Conservation (phyloP, 805 yeast genomes). For the Dipodascopsis uninucleata region DNA sequence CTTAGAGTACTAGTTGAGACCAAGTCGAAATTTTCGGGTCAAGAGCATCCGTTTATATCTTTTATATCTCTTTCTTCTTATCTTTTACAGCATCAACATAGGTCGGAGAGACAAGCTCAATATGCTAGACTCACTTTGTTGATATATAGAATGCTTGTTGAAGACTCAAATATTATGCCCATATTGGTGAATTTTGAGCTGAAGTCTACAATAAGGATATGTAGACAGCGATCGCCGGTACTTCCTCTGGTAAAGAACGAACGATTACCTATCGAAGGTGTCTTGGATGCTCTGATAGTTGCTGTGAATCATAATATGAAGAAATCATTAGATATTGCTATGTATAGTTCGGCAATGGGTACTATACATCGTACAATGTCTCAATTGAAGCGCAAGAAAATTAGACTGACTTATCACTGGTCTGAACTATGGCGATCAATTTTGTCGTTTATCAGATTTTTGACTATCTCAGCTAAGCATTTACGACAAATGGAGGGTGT, state of each 20-base stretch:
- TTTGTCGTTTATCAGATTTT: slow-evolving; percentile 32
- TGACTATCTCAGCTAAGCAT: slow-evolving; percentile 14
- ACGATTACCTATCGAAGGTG: slow-evolving; percentile 34
- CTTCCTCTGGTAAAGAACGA: slow-evolving; percentile 32
- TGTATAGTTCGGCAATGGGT: slow-evolving; percentile 30
- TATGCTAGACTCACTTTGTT: slow-evolving; percentile 36
- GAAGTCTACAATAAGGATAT: slow-evolving; percentile 14
- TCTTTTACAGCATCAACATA: slow-evolving; percentile 33
- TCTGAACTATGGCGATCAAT: slow-evolving; percentile 39
- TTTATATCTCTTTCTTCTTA: slow-evolving; percentile 35
- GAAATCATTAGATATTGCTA: slow-evolving; percentile 30
- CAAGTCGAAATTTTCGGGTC: slow-evolving; percentile 14
- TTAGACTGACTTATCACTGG: slow-evolving; percentile 37
- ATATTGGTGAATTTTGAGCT: slow-evolving; percentile 8
- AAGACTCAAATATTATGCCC: slow-evolving; percentile 26
- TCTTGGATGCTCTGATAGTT: slow-evolving; percentile 36
- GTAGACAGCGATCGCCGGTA: slow-evolving; percentile 30
- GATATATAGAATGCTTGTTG: slow-evolving; percentile 35
- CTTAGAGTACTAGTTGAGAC: slow-evolving; percentile 32
- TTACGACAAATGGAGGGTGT: slow-evolving; percentile 13
- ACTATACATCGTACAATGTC: slow-evolving; percentile 19
- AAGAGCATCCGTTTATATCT: slow-evolving; percentile 31
- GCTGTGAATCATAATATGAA: slow-evolving; percentile 36
- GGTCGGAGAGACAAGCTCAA: slow-evolving; percentile 28
- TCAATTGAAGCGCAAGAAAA: slow-evolving; percentile 19